phyloP scores from a whole-genome alignment of 768 basidiomycete genomes.

The Rhodotorula diobovata region DNA sequence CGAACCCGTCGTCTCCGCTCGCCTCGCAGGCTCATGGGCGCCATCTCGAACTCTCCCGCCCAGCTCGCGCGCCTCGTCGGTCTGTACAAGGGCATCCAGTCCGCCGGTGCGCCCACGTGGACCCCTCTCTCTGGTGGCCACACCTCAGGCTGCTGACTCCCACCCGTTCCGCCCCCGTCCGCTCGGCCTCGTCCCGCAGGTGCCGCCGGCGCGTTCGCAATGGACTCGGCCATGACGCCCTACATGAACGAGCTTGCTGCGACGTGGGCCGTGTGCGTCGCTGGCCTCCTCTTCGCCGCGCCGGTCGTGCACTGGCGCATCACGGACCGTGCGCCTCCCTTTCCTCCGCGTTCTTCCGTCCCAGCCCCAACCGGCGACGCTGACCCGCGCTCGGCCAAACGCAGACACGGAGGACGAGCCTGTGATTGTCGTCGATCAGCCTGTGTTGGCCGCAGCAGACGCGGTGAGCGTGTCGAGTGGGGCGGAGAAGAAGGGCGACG shows the following conservation, averaged over 20 bases:
- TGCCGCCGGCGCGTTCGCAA: conserved; percentile 36
- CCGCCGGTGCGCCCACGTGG: conserved; percentile 8
- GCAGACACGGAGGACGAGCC: conserved; percentile 13
- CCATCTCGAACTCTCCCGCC: conserved; percentile 74
- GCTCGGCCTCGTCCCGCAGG: not conserved
- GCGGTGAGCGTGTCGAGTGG: not conserved
- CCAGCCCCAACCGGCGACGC: not conserved
- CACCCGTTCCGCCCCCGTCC: too few species aligned
- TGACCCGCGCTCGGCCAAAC: too few species aligned
- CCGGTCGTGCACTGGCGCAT: conserved; percentile 26
- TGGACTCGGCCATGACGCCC: conserved; percentile 17
- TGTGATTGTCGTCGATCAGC: not conserved
- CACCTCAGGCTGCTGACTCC: too few species aligned
- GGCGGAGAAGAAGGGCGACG: conserved; percentile 9
- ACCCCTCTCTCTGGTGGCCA: too few species aligned
- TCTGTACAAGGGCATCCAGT: conserved; percentile 50
- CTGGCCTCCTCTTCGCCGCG: conserved; percentile 17
- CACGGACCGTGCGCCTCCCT: conserved; percentile 16
- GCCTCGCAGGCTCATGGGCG: conserved; percentile 50
- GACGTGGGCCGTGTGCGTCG: conserved; percentile 21
- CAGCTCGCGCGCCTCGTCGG: conserved; percentile 76
- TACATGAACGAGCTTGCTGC: conserved; percentile 11
- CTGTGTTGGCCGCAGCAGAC: not conserved
- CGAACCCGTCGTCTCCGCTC: not conserved
- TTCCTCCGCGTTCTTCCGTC: too few species aligned